A percentile compares a stretch with the other conserved stretches of the same genome.
phyloP scores from a whole-genome alignment of 2,329 filamentous ascomycete species.

The Ophiosphaerella herpotricha region DNA sequence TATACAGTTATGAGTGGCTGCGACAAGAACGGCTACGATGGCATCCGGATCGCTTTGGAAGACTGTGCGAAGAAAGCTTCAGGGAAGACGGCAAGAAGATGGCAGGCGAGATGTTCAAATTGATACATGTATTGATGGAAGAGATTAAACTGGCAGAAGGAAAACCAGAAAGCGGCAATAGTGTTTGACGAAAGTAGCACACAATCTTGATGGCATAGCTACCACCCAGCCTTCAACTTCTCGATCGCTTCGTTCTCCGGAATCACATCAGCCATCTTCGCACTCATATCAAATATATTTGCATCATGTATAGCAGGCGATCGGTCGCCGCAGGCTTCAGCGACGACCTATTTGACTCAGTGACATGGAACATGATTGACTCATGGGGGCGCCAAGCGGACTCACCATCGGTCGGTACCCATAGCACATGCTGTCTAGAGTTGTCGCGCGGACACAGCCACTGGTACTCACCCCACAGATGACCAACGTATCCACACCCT shows the following conservation, averaged over 20 bases:
- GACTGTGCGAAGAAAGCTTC: conserved; percentile 38
- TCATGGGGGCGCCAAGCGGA: conserved; percentile 6
- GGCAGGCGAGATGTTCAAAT: conserved; percentile 46
- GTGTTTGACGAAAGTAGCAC: background rate
- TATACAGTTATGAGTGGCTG: conserved; percentile 44
- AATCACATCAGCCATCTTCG: conserved; percentile 55
- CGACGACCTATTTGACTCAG: conserved; percentile 43
- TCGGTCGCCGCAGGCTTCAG: conserved; percentile 53
- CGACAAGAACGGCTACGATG: conserved; percentile 41
- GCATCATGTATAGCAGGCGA: conserved; percentile 51
- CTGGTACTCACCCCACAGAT: conserved; percentile 56
- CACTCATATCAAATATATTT: conserved; percentile 53
- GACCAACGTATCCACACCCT: conserved; percentile 51
- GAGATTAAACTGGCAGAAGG: conserved; percentile 18
- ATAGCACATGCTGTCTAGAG: conserved; percentile 52
- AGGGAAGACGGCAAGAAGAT: conserved; percentile 37
- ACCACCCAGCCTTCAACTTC: conserved; percentile 47
- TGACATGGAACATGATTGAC: conserved; percentile 8
- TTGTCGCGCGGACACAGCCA: conserved; percentile 53
- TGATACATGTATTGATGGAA: conserved; percentile 36
- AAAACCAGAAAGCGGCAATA: background rate
- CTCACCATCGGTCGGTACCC: conserved; percentile 53
- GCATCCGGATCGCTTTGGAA: conserved; percentile 45
- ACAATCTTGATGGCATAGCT: background rate
- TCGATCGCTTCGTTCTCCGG: conserved; percentile 48